These are phyloP conservation scores for Mycena crocata DNA, from an alignment of 768 basidiomycete genomes.

Conservation along the genomic window DNA sequence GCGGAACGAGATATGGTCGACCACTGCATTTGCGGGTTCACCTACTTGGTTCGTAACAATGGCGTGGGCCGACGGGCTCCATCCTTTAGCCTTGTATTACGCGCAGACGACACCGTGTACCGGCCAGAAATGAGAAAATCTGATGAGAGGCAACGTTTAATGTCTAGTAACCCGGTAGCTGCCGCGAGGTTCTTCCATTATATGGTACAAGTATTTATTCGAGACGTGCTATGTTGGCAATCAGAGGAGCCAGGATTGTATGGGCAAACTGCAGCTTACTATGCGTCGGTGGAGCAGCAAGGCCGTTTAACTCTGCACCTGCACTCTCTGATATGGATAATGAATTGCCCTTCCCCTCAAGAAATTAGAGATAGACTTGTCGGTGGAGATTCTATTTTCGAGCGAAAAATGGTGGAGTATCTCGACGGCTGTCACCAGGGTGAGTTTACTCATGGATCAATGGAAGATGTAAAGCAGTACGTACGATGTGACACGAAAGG, in stretches of 20 bases:
- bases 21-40: conserved; percentile 37
- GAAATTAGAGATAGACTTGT: no score
- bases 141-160: not conserved
- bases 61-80: conserved; percentile 37
- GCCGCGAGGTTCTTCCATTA: conserved; percentile 47
- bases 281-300: conserved; percentile 50
- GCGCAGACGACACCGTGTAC: not conserved
- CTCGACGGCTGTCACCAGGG: no score
- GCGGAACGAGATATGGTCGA: conserved; percentile 49
- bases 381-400: no score
- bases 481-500: no score
- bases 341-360: no score
- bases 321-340: no score
- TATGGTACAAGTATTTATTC: conserved; percentile 42
- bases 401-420: no score
- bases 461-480: no score
- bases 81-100: conserved; percentile 1
- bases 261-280: conserved; percentile 45
- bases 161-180: conserved; percentile 41
- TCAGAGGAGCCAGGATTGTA: conserved; percentile 34
- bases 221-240: conserved; percentile 38
- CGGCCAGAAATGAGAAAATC: not conserved
- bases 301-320: conserved; percentile 51
- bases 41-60: conserved; percentile 50
- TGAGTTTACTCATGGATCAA: no score